These are phyloP conservation scores for Talaromyces nanjingensis DNA, from an alignment of 495 filamentous ascomycete species.

Conservation along the genomic window DNA sequence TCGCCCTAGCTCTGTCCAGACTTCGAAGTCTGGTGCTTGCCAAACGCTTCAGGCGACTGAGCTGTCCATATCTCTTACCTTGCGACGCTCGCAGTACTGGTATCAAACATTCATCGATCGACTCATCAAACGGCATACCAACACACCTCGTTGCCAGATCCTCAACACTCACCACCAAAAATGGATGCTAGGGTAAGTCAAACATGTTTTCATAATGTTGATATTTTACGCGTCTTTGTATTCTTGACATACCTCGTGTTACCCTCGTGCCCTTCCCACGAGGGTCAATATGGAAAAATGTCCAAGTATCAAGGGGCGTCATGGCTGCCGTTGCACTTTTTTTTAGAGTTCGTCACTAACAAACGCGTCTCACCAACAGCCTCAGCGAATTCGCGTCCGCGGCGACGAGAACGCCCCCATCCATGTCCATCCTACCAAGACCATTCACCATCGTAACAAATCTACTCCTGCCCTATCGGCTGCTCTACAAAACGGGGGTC, in stretches of 20 bases:
- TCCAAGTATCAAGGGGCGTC: not conserved
- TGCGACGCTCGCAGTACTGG: not conserved
- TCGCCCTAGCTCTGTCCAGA: not conserved
- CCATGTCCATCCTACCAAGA: slow-evolving; percentile 43
- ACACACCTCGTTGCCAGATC: not conserved
- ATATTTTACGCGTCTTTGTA: slow-evolving; percentile 13
- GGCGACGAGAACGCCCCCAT: slow-evolving; percentile 70
- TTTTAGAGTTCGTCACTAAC: not conserved
- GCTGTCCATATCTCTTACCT: not conserved
- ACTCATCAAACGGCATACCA: not conserved
- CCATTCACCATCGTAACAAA: slow-evolving; percentile 73
- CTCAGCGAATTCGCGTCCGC: slow-evolving; percentile 62
- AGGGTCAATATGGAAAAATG: not conserved
- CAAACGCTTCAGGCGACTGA: not conserved
- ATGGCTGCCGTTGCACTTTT: not conserved
- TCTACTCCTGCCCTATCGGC: slow-evolving; percentile 63
- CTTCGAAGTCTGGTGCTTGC: slow-evolving; percentile 20
- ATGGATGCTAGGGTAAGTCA: slow-evolving; percentile 11
- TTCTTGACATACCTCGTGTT: not conserved
- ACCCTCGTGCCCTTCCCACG: not conserved
- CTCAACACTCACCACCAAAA: not conserved
- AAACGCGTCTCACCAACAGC: slow-evolving; percentile 40
- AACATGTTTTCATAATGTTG: slow-evolving; percentile 2
- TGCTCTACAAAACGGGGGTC: slow-evolving; percentile 45
- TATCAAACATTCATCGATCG: not conserved